Evolutionary conservation across 2,329 filamentous ascomycete genomes (phyloP), one percentile per base, ranked within the genome.

Genomic region (Diplodia intermedia): DNA sequence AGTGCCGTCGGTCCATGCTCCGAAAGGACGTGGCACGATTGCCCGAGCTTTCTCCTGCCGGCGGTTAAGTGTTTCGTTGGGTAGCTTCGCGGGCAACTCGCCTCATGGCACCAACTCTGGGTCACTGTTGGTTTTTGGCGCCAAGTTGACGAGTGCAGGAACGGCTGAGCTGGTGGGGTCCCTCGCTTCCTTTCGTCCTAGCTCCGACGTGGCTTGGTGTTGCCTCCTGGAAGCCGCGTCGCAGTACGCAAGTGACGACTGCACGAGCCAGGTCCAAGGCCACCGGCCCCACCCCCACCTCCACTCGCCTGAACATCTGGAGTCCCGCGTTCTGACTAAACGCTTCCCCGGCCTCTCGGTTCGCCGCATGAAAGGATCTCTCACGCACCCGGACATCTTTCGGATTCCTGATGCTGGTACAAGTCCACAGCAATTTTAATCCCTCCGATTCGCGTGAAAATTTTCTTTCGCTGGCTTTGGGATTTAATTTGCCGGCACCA

Each of bases 51-150:
- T 36, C 29, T 33, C 53, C 53, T 20, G 31, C 14, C 31, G 1
- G 36, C 3, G 36, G 55, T 47, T 43, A 38, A 43, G 15, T 43
- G n/a, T 23, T 7, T 60, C 55, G 55, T 60, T 47, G 55, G 55
- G 36, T 31, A 60, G 3, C 11, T 60, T 29, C n/a, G 11, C 15
- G 29, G 55, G 40, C 14, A 57, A 23, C n/a, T 40, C 55, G 11
- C 9, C 23, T 15, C 36, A 9, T 8, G 23, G 2, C 36, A 29
- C 14, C 55, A 18, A 18, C 20, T 14, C 14, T 15, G 40, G 14
- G 14, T 15, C 55, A 3, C 36, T n/a, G 20, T 15, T 60, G n/a
- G 55, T 14, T 9, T 26, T 38, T 47, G 11, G 18, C 36, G 15
- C 20, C 26, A 43, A 26, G 14, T 6, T 14, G 26, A 43, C 36